phyloP scores from a whole-genome alignment of 805 yeast genomes.

The Barnettozyma pratensis region DNA sequence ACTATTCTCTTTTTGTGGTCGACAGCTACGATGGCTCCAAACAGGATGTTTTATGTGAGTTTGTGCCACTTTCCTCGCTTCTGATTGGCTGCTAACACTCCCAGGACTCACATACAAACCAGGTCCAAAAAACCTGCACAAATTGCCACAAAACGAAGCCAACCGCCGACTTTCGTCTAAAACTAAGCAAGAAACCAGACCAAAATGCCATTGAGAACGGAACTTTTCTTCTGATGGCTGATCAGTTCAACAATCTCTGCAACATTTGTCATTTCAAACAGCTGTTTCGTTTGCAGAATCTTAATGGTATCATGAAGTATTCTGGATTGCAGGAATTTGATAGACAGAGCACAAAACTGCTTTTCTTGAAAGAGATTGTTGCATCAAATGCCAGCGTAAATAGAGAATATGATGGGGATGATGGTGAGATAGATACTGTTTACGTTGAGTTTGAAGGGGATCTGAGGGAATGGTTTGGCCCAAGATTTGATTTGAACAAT shows the following conservation, averaged over 20 bases:
- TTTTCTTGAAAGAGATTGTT: not conserved
- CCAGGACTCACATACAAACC: no score
- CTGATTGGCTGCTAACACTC: no score
- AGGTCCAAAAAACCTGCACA: not conserved
- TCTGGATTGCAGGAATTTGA: not conserved
- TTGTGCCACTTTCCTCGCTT: no score
- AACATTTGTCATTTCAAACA: not conserved
- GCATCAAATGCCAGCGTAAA: no score
- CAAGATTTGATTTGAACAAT: not conserved
- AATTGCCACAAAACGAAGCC: not conserved
- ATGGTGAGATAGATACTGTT: no score
- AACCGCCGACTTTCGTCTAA: not conserved
- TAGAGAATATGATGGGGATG: no score
- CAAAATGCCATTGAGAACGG: not conserved
- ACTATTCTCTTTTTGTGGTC: no score
- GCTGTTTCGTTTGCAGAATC: not conserved
- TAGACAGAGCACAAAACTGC: not conserved
- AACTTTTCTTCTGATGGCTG: not conserved
- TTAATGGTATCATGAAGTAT: not conserved
- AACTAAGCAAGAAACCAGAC: not conserved
- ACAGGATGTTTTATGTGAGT: no score
- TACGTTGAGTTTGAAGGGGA: slow-evolving; percentile 1
- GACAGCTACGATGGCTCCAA: no score
- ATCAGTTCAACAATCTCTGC: not conserved
- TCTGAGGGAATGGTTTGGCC: slow-evolving; percentile 2